Percentiles rank a stretch among this genome's conserved stretches.
Conservation (phyloP, 345 rosid genomes). For the Pugionium dolabratum region DNA sequence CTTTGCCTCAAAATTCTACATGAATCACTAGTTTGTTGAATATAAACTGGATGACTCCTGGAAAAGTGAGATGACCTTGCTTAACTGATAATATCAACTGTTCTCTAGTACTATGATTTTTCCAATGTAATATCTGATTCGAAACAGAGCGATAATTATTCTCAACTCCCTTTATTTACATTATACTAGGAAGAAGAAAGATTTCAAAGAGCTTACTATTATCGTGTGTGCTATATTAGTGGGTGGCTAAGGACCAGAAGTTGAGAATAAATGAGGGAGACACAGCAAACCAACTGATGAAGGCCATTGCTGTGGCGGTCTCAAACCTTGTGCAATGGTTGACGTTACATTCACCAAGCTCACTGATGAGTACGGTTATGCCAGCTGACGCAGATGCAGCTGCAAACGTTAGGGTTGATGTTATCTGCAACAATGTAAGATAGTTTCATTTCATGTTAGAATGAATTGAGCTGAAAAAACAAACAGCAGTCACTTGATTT, state of each 20-base stretch:
- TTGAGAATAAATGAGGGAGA: conserved; percentile 67
- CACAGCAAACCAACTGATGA: conserved; percentile 67
- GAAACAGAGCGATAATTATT: not conserved
- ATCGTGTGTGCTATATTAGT: conserved; percentile 29
- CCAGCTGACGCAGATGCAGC: conserved; percentile 85
- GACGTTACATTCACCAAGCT: conserved; percentile 48
- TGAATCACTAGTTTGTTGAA: not conserved
- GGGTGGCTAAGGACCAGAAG: conserved; percentile 78
- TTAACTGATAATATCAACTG: conserved; percentile 8
- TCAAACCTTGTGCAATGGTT: conserved; percentile 68
- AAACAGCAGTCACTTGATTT: not conserved
- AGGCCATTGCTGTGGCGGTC: conserved; percentile 77
- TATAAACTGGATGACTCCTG: not conserved
- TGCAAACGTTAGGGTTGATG: conserved; percentile 70
- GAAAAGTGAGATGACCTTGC: not conserved
- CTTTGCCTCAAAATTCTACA: too few relatives aligned
- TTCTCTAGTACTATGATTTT: conserved; percentile 16
- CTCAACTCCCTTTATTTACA: conserved; percentile 27
- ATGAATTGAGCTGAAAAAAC: not conserved
- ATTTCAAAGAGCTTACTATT: not conserved
- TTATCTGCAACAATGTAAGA: conserved; percentile 50
- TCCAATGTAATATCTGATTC: not conserved
- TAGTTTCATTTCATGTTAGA: too few relatives aligned
- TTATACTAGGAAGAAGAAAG: not conserved
- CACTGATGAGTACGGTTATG: conserved; percentile 64